Evolutionary conservation across 179 eudicot species (phyloP).

Genomic region (Amaranthus tricolor): DNA sequence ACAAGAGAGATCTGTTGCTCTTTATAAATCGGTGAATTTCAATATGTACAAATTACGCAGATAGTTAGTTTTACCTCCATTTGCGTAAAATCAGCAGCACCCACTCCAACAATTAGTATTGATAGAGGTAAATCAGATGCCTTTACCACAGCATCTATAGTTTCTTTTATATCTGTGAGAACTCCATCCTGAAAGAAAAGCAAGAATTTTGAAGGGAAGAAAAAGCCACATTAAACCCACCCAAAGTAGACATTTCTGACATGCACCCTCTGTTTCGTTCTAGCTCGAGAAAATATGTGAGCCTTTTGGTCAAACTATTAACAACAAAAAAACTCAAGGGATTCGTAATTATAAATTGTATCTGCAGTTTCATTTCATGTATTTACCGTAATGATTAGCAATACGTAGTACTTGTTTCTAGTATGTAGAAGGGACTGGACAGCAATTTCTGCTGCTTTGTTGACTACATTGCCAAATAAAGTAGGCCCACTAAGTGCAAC

Average conservation of each 20-base stretch:
- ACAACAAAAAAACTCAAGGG: neutral
- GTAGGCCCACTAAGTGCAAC: constrained; percentile 82
- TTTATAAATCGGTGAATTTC: too few relatives aligned
- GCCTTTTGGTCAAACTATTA: neutral
- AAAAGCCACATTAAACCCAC: too few relatives aligned
- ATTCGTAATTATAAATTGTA: neutral
- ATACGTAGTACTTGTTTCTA: constrained; percentile 56
- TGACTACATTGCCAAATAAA: constrained; percentile 67
- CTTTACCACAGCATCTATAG: constrained; percentile 68
- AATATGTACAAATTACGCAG: neutral
- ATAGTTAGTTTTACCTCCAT: constrained; percentile 64
- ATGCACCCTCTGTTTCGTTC: too few relatives aligned
- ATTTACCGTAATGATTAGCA: constrained; percentile 79
- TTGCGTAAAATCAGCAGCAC: constrained; percentile 73
- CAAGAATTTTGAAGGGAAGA: neutral
- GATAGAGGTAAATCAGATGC: constrained; percentile 91
- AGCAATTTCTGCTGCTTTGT: constrained; percentile 76
- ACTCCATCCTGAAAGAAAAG: constrained; percentile 71
- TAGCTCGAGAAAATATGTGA: too few relatives aligned
- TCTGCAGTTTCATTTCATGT: neutral
- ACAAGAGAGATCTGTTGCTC: too few relatives aligned
- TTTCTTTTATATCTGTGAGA: constrained; percentile 78
- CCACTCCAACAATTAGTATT: constrained; percentile 86
- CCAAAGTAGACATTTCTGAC: too few relatives aligned
- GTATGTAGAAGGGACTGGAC: constrained; percentile 45